Base-by-base conservation (phyloP, 1,284 basidiomycete species). In the Melampsora abietis-canadensis region DNA sequence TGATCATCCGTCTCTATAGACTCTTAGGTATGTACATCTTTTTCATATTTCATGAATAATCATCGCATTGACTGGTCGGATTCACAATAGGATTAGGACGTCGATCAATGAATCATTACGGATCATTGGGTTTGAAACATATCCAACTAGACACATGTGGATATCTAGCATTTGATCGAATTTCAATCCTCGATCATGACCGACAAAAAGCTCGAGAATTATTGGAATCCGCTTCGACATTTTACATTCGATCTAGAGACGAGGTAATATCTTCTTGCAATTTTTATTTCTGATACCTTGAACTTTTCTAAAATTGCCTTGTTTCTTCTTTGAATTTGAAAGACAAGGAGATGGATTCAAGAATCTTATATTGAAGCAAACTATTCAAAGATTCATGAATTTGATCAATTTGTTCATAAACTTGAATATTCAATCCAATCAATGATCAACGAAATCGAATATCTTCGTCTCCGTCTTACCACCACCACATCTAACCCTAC, bases 131-230 rank as follows among this genome's bases (percentile, higher is more conserved):
- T 75, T 84, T 91, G 77, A 92, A 92, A 81, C 89, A 91, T 78
- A 86, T 93, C 31, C 92, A 94, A 81, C 86, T 88, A 76, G 92
- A 94, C 79, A 93, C 92, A 0, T 84, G 94, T 6, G 90, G 90
- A 4, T 90, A 94, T 80, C 86, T 91, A 74, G 82, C 91, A 61
- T 66, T 66, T 73, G 37, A 73, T 66, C 34, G 63, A 66, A 27
- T 65, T 40, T 30, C 62, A 51, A 44, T 61, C 54, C 21, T 46
- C 31, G 30, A 59, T 65, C 27, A 65, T 57, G 40, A 54, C 17
- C 51, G 24, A 15, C 24, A 27, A 54, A n/a, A 54, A 21, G 19
- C 19, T 54, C 24, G 21, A 54, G 19, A 7, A 54, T n/a, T 54
- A n/a, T n/a, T 54, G 6, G 24, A 54, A 54, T 54, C 24, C 24